Evolutionary conservation across 371 early-diverging fungal species (phyloP).

Genomic region (Circinella umbellata): DNA sequence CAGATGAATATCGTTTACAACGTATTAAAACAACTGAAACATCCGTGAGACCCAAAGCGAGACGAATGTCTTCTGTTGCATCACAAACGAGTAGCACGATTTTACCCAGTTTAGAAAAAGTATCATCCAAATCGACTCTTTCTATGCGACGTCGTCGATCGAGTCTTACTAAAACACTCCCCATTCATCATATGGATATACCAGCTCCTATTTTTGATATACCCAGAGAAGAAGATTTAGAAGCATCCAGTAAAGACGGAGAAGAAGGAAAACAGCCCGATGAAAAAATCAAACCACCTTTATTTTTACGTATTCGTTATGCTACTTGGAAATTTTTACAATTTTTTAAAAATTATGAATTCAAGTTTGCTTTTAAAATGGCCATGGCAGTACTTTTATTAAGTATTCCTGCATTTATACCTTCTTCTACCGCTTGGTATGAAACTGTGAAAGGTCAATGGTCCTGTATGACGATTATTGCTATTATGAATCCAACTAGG

Average conservation of each 20-base stretch:
- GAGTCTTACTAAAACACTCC: background rate
- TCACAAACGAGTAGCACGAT: constrained; percentile 16
- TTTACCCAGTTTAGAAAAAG: background rate
- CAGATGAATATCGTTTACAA: constrained; percentile 39
- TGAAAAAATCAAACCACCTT: constrained; percentile 30
- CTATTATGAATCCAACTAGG: constrained; percentile 66
- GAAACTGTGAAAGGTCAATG: constrained; percentile 59
- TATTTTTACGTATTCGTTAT: constrained; percentile 45
- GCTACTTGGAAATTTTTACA: constrained; percentile 51
- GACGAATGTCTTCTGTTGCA: constrained; percentile 23
- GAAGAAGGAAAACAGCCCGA: background rate
- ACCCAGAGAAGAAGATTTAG: constrained; percentile 2
- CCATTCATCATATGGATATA: background rate
- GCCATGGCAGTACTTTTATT: constrained; percentile 50
- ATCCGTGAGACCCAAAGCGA: constrained; percentile 4
- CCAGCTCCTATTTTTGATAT: too few relatives aligned
- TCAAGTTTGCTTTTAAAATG: constrained; percentile 67
- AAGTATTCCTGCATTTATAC: constrained; percentile 55
- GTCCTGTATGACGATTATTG: constrained; percentile 63
- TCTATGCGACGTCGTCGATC: background rate
- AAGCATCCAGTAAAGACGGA: background rate
- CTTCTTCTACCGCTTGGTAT: constrained; percentile 43
- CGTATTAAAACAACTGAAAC: constrained; percentile 32
- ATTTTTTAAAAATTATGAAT: constrained; percentile 51
- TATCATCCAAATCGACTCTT: constrained; percentile 7